Conservation (phyloP, 23 red algal species). For the Gracilaria caudata region DNA sequence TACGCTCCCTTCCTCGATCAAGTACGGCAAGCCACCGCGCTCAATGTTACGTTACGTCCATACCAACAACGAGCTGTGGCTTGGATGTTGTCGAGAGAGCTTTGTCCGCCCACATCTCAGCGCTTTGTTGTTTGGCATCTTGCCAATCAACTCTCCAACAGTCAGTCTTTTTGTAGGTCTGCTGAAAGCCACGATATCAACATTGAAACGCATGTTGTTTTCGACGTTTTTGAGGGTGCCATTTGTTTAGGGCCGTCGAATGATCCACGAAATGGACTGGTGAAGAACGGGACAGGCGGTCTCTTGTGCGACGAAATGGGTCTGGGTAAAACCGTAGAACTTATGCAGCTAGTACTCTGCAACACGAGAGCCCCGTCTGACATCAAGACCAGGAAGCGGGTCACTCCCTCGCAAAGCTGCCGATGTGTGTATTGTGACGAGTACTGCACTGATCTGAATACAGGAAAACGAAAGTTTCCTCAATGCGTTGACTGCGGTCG, state of each 20-base stretch:
- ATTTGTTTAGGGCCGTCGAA: neutral
- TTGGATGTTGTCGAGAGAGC: constrained; percentile 57
- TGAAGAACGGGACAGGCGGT: neutral
- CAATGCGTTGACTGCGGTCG: constrained; percentile 37
- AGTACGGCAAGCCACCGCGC: constrained; percentile 17
- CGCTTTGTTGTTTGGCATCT: neutral
- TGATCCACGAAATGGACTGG: neutral
- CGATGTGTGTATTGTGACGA: neutral
- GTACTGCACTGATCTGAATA: neutral
- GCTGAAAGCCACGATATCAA: neutral
- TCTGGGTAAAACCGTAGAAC: constrained; percentile 61
- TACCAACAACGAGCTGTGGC: constrained; percentile 65
- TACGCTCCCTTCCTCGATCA: constrained; percentile 10
- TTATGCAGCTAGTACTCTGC: constrained; percentile 54
- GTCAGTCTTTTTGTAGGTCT: neutral
- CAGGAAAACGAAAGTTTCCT: neutral
- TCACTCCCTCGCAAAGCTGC: too few relatives aligned
- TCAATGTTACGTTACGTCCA: constrained; percentile 45
- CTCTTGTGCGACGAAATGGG: constrained; percentile 71
- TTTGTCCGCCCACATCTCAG: neutral
- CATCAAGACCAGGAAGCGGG: neutral
- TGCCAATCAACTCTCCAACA: neutral
- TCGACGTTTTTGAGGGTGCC: constrained; percentile 6
- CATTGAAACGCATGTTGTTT: neutral
- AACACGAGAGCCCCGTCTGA: neutral